Conservation (phyloP, 352 stramenopile species). For the Saprolegnia diclina region DNA sequence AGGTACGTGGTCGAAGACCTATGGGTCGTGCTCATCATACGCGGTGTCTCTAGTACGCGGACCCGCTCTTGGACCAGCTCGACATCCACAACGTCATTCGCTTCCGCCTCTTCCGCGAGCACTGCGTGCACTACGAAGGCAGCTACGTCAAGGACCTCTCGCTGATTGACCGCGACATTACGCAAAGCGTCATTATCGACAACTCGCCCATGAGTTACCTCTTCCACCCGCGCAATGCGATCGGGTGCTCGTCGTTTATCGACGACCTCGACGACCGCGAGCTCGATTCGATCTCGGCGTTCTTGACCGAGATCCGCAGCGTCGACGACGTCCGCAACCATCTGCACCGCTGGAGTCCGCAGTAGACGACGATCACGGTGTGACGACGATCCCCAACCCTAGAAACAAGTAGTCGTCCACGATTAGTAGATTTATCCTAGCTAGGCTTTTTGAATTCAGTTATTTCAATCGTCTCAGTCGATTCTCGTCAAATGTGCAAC, state of each 20-base stretch:
- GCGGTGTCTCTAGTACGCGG: slow-evolving; percentile 85
- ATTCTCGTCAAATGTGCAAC: too few species aligned
- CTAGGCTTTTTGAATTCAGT: too few species aligned
- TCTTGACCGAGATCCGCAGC: slow-evolving; percentile 46
- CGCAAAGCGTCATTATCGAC: slow-evolving; percentile 97
- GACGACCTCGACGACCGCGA: slow-evolving; percentile 86
- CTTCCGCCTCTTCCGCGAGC: slow-evolving; percentile 89
- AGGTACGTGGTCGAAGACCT: slow-evolving; percentile 22
- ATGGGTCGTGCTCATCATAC: not conserved
- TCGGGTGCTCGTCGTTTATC: slow-evolving; percentile 85
- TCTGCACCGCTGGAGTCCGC: slow-evolving; percentile 60
- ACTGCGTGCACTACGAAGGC: slow-evolving; percentile 94
- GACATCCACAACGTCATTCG: slow-evolving; percentile 88
- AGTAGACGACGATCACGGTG: not conserved
- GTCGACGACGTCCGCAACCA: slow-evolving; percentile 63
- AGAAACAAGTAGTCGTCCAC: too few species aligned
- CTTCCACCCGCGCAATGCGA: slow-evolving; percentile 92
- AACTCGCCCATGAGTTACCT: slow-evolving; percentile 98
- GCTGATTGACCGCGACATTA: slow-evolving; percentile 90
- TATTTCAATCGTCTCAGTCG: too few species aligned
- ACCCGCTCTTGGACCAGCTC: slow-evolving; percentile 95
- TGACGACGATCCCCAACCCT: too few species aligned
- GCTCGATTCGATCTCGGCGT: slow-evolving; percentile 76
- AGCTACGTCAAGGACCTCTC: slow-evolving; percentile 98
- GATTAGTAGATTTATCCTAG: too few species aligned